These are phyloP conservation scores for Candida anglica DNA, from an alignment of 805 yeast genomes.

Conservation along the genomic window DNA sequence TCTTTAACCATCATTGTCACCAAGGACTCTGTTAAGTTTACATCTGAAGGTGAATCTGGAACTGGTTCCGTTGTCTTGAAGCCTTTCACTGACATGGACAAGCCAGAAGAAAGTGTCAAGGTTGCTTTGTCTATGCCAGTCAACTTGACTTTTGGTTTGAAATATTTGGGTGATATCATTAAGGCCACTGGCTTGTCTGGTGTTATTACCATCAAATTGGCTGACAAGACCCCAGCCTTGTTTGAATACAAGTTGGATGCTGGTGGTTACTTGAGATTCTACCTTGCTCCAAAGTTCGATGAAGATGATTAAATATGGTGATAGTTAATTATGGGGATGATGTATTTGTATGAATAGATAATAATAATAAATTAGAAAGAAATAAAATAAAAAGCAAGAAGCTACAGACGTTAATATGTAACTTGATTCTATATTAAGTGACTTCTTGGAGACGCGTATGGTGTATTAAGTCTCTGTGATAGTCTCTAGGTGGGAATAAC, in stretches of 20 bases:
- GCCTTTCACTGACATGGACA: slow-evolving; percentile 78
- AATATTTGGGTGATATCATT: slow-evolving; percentile 85
- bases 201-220: slow-evolving; percentile 77
- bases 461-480: no score
- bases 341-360: no score
- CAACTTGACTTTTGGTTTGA: slow-evolving; percentile 84
- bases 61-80: slow-evolving; percentile 82
- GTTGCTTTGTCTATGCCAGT: slow-evolving; percentile 85
- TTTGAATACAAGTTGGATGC: slow-evolving; percentile 83
- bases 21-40: slow-evolving; percentile 87
- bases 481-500: no score
- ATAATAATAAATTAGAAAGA: no score
- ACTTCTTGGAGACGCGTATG: no score
- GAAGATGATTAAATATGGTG: slow-evolving; percentile 61
- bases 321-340: not conserved
- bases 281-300: slow-evolving; percentile 96
- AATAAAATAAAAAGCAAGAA: no score
- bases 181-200: slow-evolving; percentile 81
- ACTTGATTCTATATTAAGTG: no score
- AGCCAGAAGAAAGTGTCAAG: slow-evolving; percentile 68
- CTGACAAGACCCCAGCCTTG: slow-evolving; percentile 89
- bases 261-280: slow-evolving; percentile 91
- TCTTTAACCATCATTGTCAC: slow-evolving; percentile 81
- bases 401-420: no score
- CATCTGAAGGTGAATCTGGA: slow-evolving; percentile 89